Evolutionary conservation across 2,329 filamentous ascomycete species (phyloP), one percentile per base, ranked within the genome.

Genomic region (Aspergillus arachidicola): DNA sequence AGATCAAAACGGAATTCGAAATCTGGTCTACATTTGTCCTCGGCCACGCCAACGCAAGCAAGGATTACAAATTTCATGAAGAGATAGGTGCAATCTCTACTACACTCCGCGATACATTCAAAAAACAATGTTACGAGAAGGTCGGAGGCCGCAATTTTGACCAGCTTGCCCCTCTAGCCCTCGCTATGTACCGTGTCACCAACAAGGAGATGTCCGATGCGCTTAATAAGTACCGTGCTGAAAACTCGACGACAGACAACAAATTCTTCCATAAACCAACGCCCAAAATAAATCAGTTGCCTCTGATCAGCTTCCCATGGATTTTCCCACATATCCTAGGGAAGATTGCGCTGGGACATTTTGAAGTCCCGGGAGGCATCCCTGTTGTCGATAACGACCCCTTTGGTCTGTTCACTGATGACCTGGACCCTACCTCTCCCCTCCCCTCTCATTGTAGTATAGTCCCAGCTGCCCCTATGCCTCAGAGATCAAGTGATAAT

Each of bases 261-360:
- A 63, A 59, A 7, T 57, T 58, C 6, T 54, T 63, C 11, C 60
- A 62, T 30, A 64, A 57, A 28, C 45, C 62, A 26, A 67, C 63
- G 2, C 63, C 63, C 4, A 65, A 64, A 30, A 68, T 66, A 34
- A 62, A 65, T 10, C 79, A 81, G 2, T 90, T 93, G 83, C 94
- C 95, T 0, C 81, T 98, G 10, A 95, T 97, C 70, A 95, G 90
- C 63, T 98, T 97, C 70, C 94, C 95, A 0, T 99, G 95, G 95
- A 81, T 98, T 2, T 96, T 98, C 67, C 84, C 88, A 14, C 84
- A 85, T 51, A 86, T 93, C 63, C 82, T 96, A 4, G 89, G 90
- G 1, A 84, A 84, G 55, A 88, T 96, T 69, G 91, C 90, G 1
- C 86, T 79, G 30, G 77, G 76, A 1, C 69, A 71, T 34, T 76